A percentile compares a stretch with the other conserved stretches of the same genome.
phyloP scores from a whole-genome alignment of 1,139 yeast genomes.

The Yamadazyma oceani region DNA sequence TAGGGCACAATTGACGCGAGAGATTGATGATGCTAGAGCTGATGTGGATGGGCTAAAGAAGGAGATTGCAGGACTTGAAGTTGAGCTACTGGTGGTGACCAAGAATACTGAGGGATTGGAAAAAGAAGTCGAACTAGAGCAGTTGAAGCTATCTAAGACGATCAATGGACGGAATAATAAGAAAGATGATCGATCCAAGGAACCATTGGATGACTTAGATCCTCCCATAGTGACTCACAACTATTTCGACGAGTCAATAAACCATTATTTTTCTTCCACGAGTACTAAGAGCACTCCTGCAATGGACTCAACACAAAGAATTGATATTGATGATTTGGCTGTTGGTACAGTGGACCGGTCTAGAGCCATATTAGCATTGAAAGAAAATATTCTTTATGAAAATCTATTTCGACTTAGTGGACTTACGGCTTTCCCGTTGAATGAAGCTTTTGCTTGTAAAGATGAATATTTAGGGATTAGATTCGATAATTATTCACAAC shows the following conservation, averaged over 20 bases:
- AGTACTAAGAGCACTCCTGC: no score
- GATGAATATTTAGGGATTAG: constrained; percentile 36
- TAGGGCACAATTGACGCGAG: constrained; percentile 10
- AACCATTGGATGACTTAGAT: constrained; percentile 8
- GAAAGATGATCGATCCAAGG: constrained; percentile 5
- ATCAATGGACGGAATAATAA: neutral
- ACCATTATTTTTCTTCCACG: constrained; percentile 24
- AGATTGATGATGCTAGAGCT: constrained; percentile 5
- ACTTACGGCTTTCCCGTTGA: constrained; percentile 42
- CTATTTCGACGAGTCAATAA: constrained; percentile 31
- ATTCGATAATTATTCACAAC: constrained; percentile 33
- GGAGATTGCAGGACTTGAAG: constrained; percentile 17
- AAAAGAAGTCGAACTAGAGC: constrained; percentile 7
- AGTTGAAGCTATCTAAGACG: neutral
- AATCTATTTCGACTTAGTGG: constrained; percentile 41
- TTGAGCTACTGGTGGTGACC: constrained; percentile 9
- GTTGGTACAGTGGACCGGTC: constrained; percentile 13
- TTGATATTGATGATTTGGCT: constrained; percentile 11
- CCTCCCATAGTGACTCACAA: constrained; percentile 25
- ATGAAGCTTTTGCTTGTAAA: constrained; percentile 23
- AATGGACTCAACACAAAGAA: neutral
- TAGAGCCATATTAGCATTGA: constrained; percentile 21
- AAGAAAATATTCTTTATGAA: constrained; percentile 37
- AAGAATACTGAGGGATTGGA: constrained; percentile 7
- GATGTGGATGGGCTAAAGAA: constrained; percentile 18